Evolutionary conservation across 345 rosid species (phyloP).

Genomic region (Syzygium oleosum): DNA sequence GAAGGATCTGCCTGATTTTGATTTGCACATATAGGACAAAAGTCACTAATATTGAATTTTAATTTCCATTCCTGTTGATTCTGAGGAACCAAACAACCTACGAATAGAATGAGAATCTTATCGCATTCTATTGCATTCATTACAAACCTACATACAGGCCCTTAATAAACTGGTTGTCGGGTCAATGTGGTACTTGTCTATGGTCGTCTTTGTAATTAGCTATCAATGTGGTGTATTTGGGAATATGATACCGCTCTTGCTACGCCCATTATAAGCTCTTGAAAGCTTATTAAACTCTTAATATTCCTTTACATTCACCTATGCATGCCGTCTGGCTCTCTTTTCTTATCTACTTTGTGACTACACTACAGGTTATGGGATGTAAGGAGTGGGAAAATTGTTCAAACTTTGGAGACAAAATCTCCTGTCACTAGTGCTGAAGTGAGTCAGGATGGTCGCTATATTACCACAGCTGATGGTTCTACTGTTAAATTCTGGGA

Average conservation of each 20-base stretch:
- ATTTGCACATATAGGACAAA: not conserved
- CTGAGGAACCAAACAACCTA: not conserved
- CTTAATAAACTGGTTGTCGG: not conserved
- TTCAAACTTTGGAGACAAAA: slow-evolving; percentile 75
- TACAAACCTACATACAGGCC: not conserved
- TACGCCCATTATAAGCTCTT: not conserved
- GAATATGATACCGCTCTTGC: not conserved
- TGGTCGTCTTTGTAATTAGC: not conserved
- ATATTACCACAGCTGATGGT: slow-evolving; percentile 92
- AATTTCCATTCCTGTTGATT: not conserved
- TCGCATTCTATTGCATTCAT: not conserved
- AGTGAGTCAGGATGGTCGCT: slow-evolving; percentile 91
- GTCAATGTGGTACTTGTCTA: not conserved
- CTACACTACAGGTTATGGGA: slow-evolving; percentile 68
- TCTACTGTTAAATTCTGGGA: slow-evolving; percentile 96
- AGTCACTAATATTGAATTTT: not conserved
- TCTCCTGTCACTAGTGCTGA: slow-evolving; percentile 92
- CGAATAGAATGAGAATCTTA: not conserved
- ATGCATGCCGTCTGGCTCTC: not conserved
- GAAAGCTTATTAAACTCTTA: not conserved
- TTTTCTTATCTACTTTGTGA: not conserved
- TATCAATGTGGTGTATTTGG: not conserved
- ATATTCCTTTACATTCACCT: not conserved
- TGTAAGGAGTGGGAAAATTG: slow-evolving; percentile 72
- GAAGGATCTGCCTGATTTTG: not conserved